Evolutionary conservation across 345 rosid genomes (phyloP), one percentile per base, ranked within the genome.

Genomic region (Cardamine occulta): DNA sequence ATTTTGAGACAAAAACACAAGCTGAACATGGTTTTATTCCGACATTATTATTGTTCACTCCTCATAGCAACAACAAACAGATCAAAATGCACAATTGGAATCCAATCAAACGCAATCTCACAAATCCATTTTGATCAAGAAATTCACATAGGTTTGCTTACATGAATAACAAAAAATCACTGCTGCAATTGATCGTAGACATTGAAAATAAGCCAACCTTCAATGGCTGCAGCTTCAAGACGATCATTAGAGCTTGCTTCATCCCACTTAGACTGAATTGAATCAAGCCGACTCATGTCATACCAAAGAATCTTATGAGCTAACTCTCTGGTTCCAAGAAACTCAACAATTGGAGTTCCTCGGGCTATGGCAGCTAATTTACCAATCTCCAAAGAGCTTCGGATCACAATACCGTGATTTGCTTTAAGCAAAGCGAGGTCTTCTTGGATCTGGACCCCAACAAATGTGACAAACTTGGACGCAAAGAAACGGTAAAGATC

Each of bases 181-280:
- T 63, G 71, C 60, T 78, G 77, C 68, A 78, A 51, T 5, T 78
- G 77, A 72, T 78, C 81, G 8, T 72, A 78, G 10, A 78, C 81
- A 66, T 65, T 78, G 63, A 14, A 72, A 66, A 78, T 60, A 72
- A 71, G 81, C 81, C 81, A 78, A 72, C 81, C 81, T 59, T 78
- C 81, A 72, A 78, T 72, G 6, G 81, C 81, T 0, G 81, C 81
- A 72, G 81, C 81, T 72, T 78, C 81, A 59, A 78, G 77, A 72
- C 77, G 81, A 40, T 78, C 81, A 21, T 66, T 78, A 51, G 68
- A 6, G 7, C 28, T n/a, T 0, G 81, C 73, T 66, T 65, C 58
- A 49, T 78, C 73, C 81, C 77, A 78, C 71, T 78, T 72, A 4
- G 73, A 49, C 73, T 71, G 81, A 40, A 78, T 71, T 3, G 81